Evolutionary conservation across 1,284 basidiomycete species (phyloP), one percentile per base, ranked within the genome.

Genomic region (Cryptococcus floricola): DNA sequence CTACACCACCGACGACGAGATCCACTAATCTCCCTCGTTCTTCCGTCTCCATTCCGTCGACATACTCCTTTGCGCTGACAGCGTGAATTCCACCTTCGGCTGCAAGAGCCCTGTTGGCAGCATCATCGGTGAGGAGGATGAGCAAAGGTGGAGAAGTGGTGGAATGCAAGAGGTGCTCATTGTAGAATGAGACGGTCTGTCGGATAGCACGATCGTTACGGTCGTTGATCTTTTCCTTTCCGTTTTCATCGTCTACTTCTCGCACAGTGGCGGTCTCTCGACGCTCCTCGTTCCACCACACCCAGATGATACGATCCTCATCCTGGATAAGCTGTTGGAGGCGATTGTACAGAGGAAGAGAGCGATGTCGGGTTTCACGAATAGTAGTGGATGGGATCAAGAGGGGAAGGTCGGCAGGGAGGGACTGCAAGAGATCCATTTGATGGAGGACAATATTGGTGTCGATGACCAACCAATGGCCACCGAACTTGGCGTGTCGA

Each of bases 371-470:
- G 57, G 97, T 92, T 83, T 99, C 96, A 64, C 96, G 91, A 49
- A 97, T 80, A 1, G 97, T 93, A 0, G 95, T 99, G 75, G 98
- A 96, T 1, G 97, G 83, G 12, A 98, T 80, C 52, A 99, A 87
- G 53, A 96, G 84, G 0, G 90, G 88, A 0, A 89, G 80, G 0
- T 78, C 81, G 4, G 73, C 63, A 61, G 96, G 90, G 1, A 86
- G 77, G 0, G 88, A 88, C 70, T 91, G 88, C 43, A 97, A 80
- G 50, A 96, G 80, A 75, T 98, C 94, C 87, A 97, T 95, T 88
- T 97, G 93, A 42, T 91, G 85, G 12, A 99, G 81, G 64, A 98
- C 91, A 7, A 97, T 85, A 76, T 99, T 99, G 25, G 96, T 98
- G 75, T 99, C 96, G 14, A 95, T 87, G 5, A 99, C 79, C 31